These are phyloP conservation scores for Pleurotus pulmonarius DNA, from an alignment of 768 basidiomycete species.

Conservation along the genomic window DNA sequence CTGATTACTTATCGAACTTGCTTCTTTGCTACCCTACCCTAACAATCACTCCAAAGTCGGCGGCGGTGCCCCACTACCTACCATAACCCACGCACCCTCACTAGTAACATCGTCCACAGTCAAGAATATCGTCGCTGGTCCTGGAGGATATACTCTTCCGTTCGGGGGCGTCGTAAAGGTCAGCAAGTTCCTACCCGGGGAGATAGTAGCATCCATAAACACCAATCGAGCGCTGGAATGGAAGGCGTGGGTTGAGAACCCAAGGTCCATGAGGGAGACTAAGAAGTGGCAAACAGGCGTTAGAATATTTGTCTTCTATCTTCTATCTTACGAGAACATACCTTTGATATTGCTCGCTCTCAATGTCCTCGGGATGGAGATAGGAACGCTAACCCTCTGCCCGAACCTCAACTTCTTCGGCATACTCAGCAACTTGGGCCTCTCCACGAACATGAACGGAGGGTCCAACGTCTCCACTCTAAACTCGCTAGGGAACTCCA, in stretches of 20 bases:
- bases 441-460: conserved; percentile 20
- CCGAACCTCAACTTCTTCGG: conserved; percentile 21
- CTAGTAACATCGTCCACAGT: neutral
- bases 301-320: neutral
- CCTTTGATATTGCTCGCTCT: conserved; percentile 12
- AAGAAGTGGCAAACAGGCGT: neutral
- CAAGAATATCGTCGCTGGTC: conserved; percentile 11
- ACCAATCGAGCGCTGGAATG: conserved; percentile 26
- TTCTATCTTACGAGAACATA: neutral
- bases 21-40: too few relatives aligned
- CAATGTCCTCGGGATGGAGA: conserved; percentile 19
- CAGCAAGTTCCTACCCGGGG: conserved; percentile 18
- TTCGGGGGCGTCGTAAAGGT: conserved; percentile 29
- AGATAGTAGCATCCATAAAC: conserved; percentile 23
- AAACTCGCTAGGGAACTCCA: conserved; percentile 10
- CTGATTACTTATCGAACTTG: too few relatives aligned
- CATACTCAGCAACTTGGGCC: conserved; percentile 11
- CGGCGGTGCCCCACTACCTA: neutral
- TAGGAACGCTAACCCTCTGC: conserved; percentile 23
- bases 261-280: conserved; percentile 27
- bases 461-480: conserved; percentile 24
- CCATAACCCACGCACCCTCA: neutral
- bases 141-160: conserved; percentile 24
- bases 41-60: neutral
- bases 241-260: conserved; percentile 26